A percentile compares a stretch with the other conserved stretches of the same genome.
Evolutionary conservation across 805 yeast genomes (phyloP).

Genomic region (Ogataea henricii): DNA sequence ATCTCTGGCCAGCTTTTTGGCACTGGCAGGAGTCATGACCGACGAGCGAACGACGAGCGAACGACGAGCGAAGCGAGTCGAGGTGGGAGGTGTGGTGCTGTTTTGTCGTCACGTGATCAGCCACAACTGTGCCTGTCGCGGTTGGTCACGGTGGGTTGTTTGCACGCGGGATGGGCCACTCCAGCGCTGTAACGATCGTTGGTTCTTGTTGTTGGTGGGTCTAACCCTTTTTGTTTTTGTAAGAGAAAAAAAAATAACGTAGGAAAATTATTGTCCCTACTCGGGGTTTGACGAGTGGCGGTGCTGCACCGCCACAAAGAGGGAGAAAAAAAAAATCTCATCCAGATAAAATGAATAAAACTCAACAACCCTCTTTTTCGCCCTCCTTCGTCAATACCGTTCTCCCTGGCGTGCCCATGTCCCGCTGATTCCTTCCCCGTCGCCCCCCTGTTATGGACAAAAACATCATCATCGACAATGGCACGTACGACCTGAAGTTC

Average conservation of each 20-base stretch:
- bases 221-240: no score
- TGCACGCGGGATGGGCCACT: no score
- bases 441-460: not conserved
- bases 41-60: no score
- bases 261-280: not conserved
- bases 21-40: not conserved
- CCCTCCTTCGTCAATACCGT: not conserved
- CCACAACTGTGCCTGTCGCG: no score
- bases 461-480: slow-evolving; percentile 79
- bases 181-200: no score
- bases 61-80: no score
- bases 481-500: slow-evolving; percentile 77
- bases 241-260: no score
- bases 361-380: no score
- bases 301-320: not conserved
- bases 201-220: no score
- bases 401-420: not conserved
- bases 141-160: no score
- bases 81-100: not conserved
- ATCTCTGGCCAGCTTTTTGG: slow-evolving; percentile 8
- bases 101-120: not conserved
- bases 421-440: not conserved
- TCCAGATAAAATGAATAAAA: not conserved
- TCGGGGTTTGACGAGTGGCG: not conserved
- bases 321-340: not conserved